These are phyloP conservation scores for Starmerella khaoyaiensis DNA, from an alignment of 805 yeast species.

Conservation along the genomic window DNA sequence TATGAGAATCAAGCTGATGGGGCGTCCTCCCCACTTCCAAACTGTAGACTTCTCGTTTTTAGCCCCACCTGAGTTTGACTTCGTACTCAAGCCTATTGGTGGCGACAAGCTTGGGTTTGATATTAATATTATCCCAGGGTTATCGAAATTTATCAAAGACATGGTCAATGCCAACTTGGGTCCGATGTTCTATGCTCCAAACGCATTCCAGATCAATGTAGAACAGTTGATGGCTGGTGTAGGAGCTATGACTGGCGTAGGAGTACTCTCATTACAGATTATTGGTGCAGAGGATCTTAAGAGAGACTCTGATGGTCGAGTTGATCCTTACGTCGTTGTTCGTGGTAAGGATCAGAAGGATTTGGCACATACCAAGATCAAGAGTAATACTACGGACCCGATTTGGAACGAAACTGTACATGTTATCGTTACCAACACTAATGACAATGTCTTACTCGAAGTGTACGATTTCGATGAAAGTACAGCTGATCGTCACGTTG, in stretches of 20 bases:
- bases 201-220: slow-evolving; percentile 82
- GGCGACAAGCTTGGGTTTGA: slow-evolving; percentile 81
- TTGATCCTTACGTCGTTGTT: slow-evolving; percentile 79
- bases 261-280: slow-evolving; percentile 62
- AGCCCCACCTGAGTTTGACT: slow-evolving; percentile 83
- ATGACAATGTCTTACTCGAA: slow-evolving; percentile 69
- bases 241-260: slow-evolving; percentile 67
- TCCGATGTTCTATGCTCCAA: slow-evolving; percentile 76
- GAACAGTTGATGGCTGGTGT: slow-evolving; percentile 82
- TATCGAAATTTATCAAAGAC: slow-evolving; percentile 66
- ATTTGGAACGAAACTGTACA: slow-evolving; percentile 71
- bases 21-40: slow-evolving; percentile 84
- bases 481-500: slow-evolving; percentile 66
- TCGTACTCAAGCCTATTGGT: slow-evolving; percentile 64
- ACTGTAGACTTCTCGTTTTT: slow-evolving; percentile 75
- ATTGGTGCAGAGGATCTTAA: slow-evolving; percentile 59
- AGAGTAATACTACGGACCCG: slow-evolving; percentile 56
- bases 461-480: slow-evolving; percentile 67
- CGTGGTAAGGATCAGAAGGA: slow-evolving; percentile 38
- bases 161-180: slow-evolving; percentile 80
- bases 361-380: slow-evolving; percentile 56
- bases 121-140: slow-evolving; percentile 68
- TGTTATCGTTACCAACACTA: slow-evolving; percentile 55
- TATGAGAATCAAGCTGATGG: slow-evolving; percentile 77
- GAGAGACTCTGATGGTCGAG: slow-evolving; percentile 56